Conservation (phyloP, 2,329 filamentous ascomycete species). For the Trichoderma pleuroti region DNA sequence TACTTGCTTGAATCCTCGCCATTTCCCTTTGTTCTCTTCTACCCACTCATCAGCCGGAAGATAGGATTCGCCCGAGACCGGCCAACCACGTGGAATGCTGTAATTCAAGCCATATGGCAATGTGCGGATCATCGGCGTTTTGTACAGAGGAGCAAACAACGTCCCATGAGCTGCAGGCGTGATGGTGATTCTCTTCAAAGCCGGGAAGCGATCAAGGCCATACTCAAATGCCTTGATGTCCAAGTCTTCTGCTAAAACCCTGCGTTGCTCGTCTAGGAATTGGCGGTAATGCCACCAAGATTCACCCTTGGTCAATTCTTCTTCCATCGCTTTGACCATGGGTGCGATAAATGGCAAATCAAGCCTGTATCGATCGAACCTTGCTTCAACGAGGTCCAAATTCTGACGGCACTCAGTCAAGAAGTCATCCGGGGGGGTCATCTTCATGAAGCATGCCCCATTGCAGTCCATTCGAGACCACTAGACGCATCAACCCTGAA, state of each 20-base stretch:
- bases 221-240: slow-evolving; percentile 34
- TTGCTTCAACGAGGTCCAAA: background rate
- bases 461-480: background rate
- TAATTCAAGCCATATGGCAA: slow-evolving; percentile 38
- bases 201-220: slow-evolving; percentile 34
- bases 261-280: background rate
- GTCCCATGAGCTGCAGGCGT: slow-evolving; percentile 39
- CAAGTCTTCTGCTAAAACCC: slow-evolving; percentile 26
- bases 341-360: background rate
- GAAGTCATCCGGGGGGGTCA: background rate
- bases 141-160: slow-evolving; percentile 35
- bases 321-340: background rate
- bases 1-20: background rate
- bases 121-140: slow-evolving; percentile 41
- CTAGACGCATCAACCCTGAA: background rate
- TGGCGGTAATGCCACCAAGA: background rate
- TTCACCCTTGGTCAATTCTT: background rate
- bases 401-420: background rate
- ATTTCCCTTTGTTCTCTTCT: background rate
- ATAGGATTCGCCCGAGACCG: background rate
- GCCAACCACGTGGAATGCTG: slow-evolving; percentile 33
- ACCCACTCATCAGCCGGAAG: background rate
- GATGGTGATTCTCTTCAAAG: slow-evolving; percentile 35
- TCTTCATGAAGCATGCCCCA: background rate
- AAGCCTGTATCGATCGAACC: background rate